A percentile compares a stretch with the other conserved stretches of the same genome.
phyloP scores from a whole-genome alignment of 2,329 filamentous ascomycete genomes.

The Phyllosticta ampelicida region DNA sequence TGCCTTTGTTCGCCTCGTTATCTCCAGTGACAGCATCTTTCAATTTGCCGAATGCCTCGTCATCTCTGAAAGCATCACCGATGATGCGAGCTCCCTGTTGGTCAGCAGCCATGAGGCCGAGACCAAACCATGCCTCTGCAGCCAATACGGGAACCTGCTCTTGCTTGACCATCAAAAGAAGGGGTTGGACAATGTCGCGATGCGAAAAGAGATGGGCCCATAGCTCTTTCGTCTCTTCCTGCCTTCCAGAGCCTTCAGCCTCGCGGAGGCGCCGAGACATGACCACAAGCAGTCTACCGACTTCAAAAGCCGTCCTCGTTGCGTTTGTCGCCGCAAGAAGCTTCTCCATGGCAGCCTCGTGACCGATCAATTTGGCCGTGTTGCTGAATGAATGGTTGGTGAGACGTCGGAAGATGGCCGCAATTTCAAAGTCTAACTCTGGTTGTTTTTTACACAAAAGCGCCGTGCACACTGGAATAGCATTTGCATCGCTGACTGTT shows the following conservation, averaged over 20 bases:
- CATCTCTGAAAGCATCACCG: neutral
- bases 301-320: slow-evolving; percentile 9
- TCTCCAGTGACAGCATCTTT: neutral
- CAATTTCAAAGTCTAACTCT: slow-evolving; percentile 30
- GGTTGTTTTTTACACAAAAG: neutral
- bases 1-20: neutral
- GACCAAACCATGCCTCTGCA: slow-evolving; percentile 7
- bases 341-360: neutral
- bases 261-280: slow-evolving; percentile 5
- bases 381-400: slow-evolving; percentile 5
- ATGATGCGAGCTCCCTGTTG: slow-evolving; percentile 1
- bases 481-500: neutral
- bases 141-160: slow-evolving; percentile 5
- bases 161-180: slow-evolving; percentile 8
- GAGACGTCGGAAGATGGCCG: slow-evolving; percentile 33
- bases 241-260: neutral
- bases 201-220: slow-evolving; percentile 1
- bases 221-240: neutral
- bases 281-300: slow-evolving; percentile 8
- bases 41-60: slow-evolving; percentile 1
- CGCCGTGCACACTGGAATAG: neutral
- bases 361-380: neutral
- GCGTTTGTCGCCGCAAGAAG: neutral
- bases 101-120: slow-evolving; percentile 4
- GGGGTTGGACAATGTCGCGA: neutral